Evolutionary conservation across 768 basidiomycete genomes (phyloP), one percentile per base, ranked within the genome.

Genomic region (Rhizopogon rudus): DNA sequence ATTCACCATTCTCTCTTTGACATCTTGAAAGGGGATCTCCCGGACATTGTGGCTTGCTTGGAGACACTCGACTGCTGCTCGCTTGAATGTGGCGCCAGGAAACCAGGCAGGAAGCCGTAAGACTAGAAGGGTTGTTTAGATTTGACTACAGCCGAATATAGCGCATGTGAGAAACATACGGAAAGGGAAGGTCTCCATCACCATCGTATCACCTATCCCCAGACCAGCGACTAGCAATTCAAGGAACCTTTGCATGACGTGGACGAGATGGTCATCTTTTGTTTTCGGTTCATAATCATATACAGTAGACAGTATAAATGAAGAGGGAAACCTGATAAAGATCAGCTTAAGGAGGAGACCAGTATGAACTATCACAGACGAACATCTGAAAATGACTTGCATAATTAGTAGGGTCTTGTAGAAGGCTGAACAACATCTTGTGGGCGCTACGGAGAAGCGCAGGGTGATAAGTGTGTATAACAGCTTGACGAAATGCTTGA

Each of bases 11-110:
- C 44, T 57, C 37, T 65, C 61, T 8, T 63, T 40, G 17, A 39
- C 67, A 60, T 67, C 57, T 14, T 40, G 58, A 40, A 65, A 69
- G 31, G 67, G 67, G 37, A 55, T 8, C 6, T 37, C 49, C 7
- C 58, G 59, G 44, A 67, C 66, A 5, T 60, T 65, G 9, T 43
- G 52, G 17, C 61, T 51, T 51, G 59, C 62, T 14, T 42, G 28
- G n/a, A 40, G 58, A 25, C 61, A 45, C 37, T 28, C 45, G 6
- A 51, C 55, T 4, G 65, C 63, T 51, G 66, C 65, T 1, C 58
- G 55, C 42, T 62, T 60, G 41, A 64, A 59, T 9, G 64, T 63
- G 8, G 35, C 33, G 9, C 33, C 33, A 6, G 50, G 50, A 37
- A 51, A 31, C 50, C 50, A 51, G 22, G 14, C 25, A 16, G 50